phyloP scores from a whole-genome alignment of 139 green algal species.

The Closterium sp. region DNA sequence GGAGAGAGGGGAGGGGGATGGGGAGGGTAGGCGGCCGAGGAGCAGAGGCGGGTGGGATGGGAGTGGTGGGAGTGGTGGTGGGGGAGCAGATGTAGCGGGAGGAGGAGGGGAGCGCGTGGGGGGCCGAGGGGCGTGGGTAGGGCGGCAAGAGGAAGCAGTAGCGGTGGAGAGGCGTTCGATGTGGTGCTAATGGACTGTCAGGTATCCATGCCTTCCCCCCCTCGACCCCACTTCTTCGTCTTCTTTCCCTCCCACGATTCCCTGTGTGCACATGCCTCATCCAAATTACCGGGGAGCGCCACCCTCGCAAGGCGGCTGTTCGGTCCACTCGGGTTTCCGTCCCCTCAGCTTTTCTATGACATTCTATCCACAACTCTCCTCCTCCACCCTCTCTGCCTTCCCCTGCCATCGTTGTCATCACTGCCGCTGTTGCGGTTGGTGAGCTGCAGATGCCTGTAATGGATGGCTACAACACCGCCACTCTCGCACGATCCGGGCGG shows the following conservation, averaged over 20 bases:
- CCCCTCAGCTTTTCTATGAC: not conserved
- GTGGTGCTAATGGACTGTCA: slow-evolving; percentile 78
- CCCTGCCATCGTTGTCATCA: not conserved
- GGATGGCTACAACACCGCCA: slow-evolving; percentile 78
- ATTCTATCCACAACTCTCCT: not conserved
- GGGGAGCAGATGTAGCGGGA: not conserved
- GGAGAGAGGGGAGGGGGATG: slow-evolving; percentile 9
- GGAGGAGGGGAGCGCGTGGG: not conserved
- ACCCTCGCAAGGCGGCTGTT: not conserved
- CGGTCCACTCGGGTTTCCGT: not conserved
- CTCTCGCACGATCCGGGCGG: slow-evolving; percentile 37
- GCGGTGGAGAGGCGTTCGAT: slow-evolving; percentile 52
- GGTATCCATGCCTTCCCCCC: slow-evolving; percentile 9
- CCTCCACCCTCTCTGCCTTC: not conserved
- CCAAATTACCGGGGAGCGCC: not conserved
- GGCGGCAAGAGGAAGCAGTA: not conserved
- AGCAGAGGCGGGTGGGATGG: not conserved
- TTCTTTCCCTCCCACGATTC: not conserved
- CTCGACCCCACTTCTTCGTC: not conserved
- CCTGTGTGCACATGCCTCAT: too few relatives aligned
- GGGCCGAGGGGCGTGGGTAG: not conserved
- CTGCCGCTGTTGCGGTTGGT: too few relatives aligned
- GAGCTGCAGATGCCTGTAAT: slow-evolving; percentile 81
- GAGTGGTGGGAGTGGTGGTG: not conserved
- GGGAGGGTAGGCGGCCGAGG: not conserved